Evolutionary conservation across 2,329 filamentous ascomycete species (phyloP).

Genomic region (Cytospora mali): DNA sequence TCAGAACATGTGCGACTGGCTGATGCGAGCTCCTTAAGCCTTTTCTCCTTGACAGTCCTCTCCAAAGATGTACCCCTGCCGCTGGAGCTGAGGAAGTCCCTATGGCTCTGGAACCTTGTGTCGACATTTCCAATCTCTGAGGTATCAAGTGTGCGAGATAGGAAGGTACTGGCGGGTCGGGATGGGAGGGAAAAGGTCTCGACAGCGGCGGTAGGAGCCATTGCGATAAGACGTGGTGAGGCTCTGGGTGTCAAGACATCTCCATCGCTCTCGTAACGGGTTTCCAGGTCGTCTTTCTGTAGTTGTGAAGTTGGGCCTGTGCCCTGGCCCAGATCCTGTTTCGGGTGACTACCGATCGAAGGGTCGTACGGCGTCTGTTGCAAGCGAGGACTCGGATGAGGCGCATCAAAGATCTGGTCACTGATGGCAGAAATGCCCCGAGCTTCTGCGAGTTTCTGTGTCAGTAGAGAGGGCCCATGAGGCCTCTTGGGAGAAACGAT

Average conservation of each 20-base stretch:
- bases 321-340: slow-evolving; percentile 23
- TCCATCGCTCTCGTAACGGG: slow-evolving; percentile 38
- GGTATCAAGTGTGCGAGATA: slow-evolving; percentile 33
- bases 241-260: slow-evolving; percentile 42
- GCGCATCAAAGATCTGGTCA: slow-evolving; percentile 22
- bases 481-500: slow-evolving; percentile 46
- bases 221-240: slow-evolving; percentile 36
- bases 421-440: slow-evolving; percentile 49
- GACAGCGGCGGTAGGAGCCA: slow-evolving; percentile 23
- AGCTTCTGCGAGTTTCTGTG: slow-evolving; percentile 61
- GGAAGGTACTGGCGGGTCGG: slow-evolving; percentile 16
- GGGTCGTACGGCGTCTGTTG: slow-evolving; percentile 22
- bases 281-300: slow-evolving; percentile 30
- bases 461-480: slow-evolving; percentile 57
- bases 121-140: slow-evolving; percentile 40
- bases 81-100: slow-evolving; percentile 38
- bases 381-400: slow-evolving; percentile 24
- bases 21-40: slow-evolving; percentile 34
- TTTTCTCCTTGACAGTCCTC: slow-evolving; percentile 46
- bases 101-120: slow-evolving; percentile 40
- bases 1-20: slow-evolving; percentile 30
- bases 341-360: slow-evolving; percentile 24
- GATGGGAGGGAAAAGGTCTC: slow-evolving; percentile 28
- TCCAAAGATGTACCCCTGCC: slow-evolving; percentile 46
- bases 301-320: slow-evolving; percentile 29